A percentile compares a stretch with the other conserved stretches of the same genome.
These are phyloP conservation scores for Dendrothele bispora DNA, from an alignment of 768 basidiomycete species.

Conservation along the genomic window DNA sequence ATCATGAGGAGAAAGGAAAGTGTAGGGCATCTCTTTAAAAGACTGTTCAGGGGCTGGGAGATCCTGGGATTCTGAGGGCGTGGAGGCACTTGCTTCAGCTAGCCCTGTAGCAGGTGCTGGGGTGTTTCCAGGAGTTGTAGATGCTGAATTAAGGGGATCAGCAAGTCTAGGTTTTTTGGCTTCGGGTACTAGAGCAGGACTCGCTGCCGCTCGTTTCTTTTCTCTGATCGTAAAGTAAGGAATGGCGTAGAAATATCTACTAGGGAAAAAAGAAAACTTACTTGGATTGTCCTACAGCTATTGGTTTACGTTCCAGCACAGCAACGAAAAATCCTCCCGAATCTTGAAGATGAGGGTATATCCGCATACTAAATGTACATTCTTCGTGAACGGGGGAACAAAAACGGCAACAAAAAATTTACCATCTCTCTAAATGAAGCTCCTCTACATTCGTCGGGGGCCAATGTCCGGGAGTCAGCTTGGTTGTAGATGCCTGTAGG, in stretches of 20 bases:
- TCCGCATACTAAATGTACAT: conserved; percentile 59
- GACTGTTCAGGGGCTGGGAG: conserved; percentile 15
- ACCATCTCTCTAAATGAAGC: conserved; percentile 77
- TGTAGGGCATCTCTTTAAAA: conserved; percentile 93
- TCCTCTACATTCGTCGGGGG: conserved; percentile 65
- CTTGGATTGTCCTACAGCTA: conserved; percentile 12
- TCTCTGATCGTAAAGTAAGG: conserved; percentile 23
- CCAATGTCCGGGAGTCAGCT: conserved; percentile 77
- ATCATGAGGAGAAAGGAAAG: conserved; percentile 72
- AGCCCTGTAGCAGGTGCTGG: conserved; percentile 2
- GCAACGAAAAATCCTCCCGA: conserved; percentile 99
- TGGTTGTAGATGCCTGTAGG: conserved; percentile 48
- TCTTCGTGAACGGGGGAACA: not conserved
- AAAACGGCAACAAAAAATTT: conserved; percentile 11
- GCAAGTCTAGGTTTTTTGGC: conserved; percentile 51
- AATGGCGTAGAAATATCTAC: not conserved
- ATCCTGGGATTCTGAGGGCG: conserved; percentile 7
- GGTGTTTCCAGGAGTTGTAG: no score
- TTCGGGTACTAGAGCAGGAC: conserved; percentile 37
- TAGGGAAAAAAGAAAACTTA: conserved; percentile 6
- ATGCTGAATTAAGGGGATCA: conserved; percentile 13
- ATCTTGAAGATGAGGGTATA: conserved; percentile 95
- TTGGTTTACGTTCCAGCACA: conserved; percentile 60
- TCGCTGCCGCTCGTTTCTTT: conserved; percentile 55
- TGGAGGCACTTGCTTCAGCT: not conserved